Conservation (phyloP, 164 flowering plant species). For the Nymphaea colorata region DNA sequence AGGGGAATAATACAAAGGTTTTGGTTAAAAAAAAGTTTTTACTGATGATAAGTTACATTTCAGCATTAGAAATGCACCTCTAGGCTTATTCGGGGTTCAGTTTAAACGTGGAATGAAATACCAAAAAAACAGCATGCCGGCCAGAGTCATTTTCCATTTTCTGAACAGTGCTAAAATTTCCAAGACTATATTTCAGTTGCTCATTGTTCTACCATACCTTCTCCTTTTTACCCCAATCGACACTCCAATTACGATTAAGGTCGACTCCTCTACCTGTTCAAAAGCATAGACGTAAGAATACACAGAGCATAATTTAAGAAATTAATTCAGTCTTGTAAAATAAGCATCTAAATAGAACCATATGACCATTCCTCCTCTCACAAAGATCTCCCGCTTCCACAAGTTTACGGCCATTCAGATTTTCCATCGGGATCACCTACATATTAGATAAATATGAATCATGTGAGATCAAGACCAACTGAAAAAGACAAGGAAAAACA, state of each 20-base stretch:
- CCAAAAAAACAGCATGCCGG: no score
- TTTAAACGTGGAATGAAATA: no score
- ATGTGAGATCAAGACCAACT: background rate
- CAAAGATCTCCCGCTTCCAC: conserved; percentile 95
- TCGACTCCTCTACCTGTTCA: conserved; percentile 96
- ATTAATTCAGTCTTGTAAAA: background rate
- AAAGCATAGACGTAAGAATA: conserved; percentile 4
- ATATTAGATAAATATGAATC: background rate
- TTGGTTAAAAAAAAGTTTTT: no score
- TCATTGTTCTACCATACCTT: conserved; percentile 32
- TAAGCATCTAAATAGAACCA: conserved; percentile 1
- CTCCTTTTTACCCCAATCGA: conserved; percentile 99
- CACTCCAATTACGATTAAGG: conserved; percentile 97
- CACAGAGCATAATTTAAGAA: background rate
- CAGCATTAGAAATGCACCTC: no score
- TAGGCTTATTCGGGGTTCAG: no score
- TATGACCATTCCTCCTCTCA: conserved; percentile 90
- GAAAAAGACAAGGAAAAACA: background rate
- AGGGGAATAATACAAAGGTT: no score
- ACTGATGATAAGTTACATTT: no score
- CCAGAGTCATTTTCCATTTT: no score
- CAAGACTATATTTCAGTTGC: no score
- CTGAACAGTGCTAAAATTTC: no score
- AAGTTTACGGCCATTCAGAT: conserved; percentile 81
- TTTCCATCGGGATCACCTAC: conserved; percentile 96